Evolutionary conservation across 1,139 yeast species (phyloP), one percentile per base, ranked within the genome.

Genomic region (Kurtzmaniella quercitrusa): DNA sequence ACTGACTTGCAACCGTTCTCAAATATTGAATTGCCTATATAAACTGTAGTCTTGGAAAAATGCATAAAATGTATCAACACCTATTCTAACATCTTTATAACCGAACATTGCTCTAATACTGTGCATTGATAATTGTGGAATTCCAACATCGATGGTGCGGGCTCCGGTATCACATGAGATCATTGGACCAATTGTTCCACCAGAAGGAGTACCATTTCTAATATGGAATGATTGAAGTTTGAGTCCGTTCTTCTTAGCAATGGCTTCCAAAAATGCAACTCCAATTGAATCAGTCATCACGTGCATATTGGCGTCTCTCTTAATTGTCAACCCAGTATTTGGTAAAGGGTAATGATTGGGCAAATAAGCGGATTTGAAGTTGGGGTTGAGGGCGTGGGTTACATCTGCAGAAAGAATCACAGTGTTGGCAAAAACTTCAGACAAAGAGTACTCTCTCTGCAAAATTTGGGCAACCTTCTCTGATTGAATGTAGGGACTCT

Each of bases 171-270:
- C 60, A 11, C 53, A 53, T 46, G 74, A 53, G 56, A 63, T 46
- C 57, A 69, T 63, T 2, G 78, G 77, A 1, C 78, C 78, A 48
- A 72, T 73, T 9, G 77, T 71, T 14, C 75, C 69, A 11, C 78
- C 78, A 10, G 73, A 68, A 40, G 73, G 59, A 3, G 65, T 58
- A 51, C 69, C 77, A 46, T 73, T 73, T 46, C 76, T 60, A 36
- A 72, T 68, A 48, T 72, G 77, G 56, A 72, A 72, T 42, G 60
- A 60, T 52, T 73, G 78, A 27, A 73, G 52, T 38, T 55, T 47
- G 42, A 62, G 64, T 11, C 50, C 58, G 45, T 63, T 61, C 37
- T 52, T 48, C 25, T 52, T 46, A 8, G 71, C 72, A 39, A 72
- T 57, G 40, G 59, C 59, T 46, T 63, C 63, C 46, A 68, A 48